phyloP scores from a whole-genome alignment of 2,329 filamentous ascomycete genomes.

The Pyrenophora seminiperda region DNA sequence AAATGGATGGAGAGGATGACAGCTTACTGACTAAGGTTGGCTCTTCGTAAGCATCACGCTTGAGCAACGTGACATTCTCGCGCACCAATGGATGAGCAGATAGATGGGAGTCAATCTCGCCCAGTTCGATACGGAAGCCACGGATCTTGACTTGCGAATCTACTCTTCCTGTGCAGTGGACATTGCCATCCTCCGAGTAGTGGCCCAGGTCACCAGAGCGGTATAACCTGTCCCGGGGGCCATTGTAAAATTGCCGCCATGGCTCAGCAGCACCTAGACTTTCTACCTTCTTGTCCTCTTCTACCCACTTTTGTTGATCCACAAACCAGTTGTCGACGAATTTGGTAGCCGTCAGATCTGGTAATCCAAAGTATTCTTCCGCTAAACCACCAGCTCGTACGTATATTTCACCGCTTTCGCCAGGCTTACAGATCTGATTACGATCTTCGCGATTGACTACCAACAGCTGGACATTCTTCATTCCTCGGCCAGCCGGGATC shows the following conservation, averaged over 20 bases:
- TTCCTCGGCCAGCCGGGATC: conserved; percentile 83
- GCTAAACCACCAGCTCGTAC: conserved; percentile 82
- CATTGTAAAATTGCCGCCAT: conserved; percentile 79
- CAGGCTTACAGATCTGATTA: conserved; percentile 74
- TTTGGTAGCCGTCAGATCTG: conserved; percentile 70
- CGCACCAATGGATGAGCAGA: conserved; percentile 75
- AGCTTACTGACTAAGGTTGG: conserved; percentile 73
- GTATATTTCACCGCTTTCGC: conserved; percentile 84
- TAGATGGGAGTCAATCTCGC: conserved; percentile 87
- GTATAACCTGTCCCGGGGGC: conserved; percentile 85
- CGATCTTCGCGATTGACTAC: conserved; percentile 74
- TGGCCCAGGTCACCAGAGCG: conserved; percentile 84
- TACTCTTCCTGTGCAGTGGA: conserved; percentile 77
- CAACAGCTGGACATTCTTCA: conserved; percentile 86
- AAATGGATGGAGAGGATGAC: background rate
- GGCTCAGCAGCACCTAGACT: conserved; percentile 63
- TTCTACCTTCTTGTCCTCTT: conserved; percentile 62
- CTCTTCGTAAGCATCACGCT: conserved; percentile 84
- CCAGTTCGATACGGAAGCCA: conserved; percentile 92
- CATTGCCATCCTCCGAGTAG: conserved; percentile 71
- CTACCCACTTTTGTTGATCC: conserved; percentile 70
- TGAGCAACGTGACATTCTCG: conserved; percentile 84
- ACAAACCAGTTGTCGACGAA: conserved; percentile 89
- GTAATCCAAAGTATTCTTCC: conserved; percentile 72
- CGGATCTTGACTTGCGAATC: conserved; percentile 96